Evolutionary conservation across 441 rosid genomes (phyloP), one percentile per base, ranked within the genome.

Genomic region (Gossypium gossypioides): DNA sequence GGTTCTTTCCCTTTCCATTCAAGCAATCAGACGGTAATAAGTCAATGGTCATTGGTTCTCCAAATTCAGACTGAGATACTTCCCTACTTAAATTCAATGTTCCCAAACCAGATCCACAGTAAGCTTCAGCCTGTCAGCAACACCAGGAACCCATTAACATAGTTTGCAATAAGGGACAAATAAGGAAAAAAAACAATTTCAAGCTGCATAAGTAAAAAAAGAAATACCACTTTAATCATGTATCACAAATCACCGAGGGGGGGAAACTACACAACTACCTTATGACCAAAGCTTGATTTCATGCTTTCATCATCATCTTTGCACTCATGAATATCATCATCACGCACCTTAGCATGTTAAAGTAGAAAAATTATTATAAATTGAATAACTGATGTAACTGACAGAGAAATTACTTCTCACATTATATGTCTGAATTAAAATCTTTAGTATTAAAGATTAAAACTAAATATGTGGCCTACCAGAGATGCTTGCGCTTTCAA

Each of bases 401-500:
- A 71, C 69, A 32, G 25, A 34, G 32, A 40, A 77, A 67, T 19
- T 21, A 52, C 6, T 34, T 52, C 1, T 10, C 7, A 74, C 16
- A 61, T 34, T 34, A 34, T 34, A 34, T 62, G 74, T 59, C 57
- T 25, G 24, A 0, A 8, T 22, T 44, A 48, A 72, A 59, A 68
- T 7, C 15, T 32, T 10, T 42, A 44, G 67, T 15, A 63, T 60
- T 61, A 40, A 42, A 70, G 57, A 56, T 50, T 32, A 68, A 55
- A 48, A 59, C 58, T 22, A 77, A 10, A 63, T 69, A 74, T 37
- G 65, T 2, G 29, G 59, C 87, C 81, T 84, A 95, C 99, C 69
- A 92, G 82, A 21, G 97, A 89, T 64, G 99, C 98, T 83, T 93
- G 98, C 71, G 88, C 87, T 86, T 91, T 96, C 75, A 96, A 82